phyloP scores from a whole-genome alignment of 140 eudicot species.

The Flaveria floridana region DNA sequence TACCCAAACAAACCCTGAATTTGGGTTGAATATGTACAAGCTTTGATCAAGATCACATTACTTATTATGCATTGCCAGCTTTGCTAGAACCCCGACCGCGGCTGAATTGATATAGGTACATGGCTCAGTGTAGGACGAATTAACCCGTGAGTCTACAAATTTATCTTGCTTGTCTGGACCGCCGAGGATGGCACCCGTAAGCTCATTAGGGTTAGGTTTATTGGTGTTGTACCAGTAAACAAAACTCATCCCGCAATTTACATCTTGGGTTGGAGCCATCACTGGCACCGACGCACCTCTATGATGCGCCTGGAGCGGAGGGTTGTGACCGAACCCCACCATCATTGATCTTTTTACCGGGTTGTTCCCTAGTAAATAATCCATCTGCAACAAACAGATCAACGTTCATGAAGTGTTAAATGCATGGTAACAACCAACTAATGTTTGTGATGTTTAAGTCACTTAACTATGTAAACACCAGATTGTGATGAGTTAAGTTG shows the following conservation, averaged over 20 bases:
- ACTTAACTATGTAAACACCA: neutral
- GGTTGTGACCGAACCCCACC: constrained; percentile 81
- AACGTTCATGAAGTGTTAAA: neutral
- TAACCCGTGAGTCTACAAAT: constrained; percentile 50
- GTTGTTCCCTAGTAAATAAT: constrained; percentile 69
- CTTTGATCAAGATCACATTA: constrained; percentile 16
- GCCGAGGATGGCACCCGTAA: constrained; percentile 86
- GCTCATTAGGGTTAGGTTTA: constrained; percentile 71
- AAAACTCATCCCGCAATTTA: constrained; percentile 65
- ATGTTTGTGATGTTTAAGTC: neutral
- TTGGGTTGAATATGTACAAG: neutral
- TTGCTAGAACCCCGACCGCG: constrained; percentile 73
- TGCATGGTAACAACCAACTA: neutral
- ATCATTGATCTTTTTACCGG: constrained; percentile 70
- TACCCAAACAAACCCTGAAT: constrained; percentile 16
- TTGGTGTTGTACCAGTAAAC: constrained; percentile 46
- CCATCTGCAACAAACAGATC: constrained; percentile 54
- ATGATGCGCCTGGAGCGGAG: constrained; percentile 82
- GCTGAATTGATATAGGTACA: constrained; percentile 61
- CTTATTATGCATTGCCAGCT: constrained; percentile 44
- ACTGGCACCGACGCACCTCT: constrained; percentile 84
- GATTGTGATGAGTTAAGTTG: neutral
- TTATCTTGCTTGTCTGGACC: constrained; percentile 65
- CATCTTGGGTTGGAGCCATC: constrained; percentile 15
- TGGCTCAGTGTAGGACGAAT: constrained; percentile 68